Percentiles rank a stretch among this genome's conserved stretches.
phyloP scores from a whole-genome alignment of 768 basidiomycete species.

The Leccinum barrowsii region DNA sequence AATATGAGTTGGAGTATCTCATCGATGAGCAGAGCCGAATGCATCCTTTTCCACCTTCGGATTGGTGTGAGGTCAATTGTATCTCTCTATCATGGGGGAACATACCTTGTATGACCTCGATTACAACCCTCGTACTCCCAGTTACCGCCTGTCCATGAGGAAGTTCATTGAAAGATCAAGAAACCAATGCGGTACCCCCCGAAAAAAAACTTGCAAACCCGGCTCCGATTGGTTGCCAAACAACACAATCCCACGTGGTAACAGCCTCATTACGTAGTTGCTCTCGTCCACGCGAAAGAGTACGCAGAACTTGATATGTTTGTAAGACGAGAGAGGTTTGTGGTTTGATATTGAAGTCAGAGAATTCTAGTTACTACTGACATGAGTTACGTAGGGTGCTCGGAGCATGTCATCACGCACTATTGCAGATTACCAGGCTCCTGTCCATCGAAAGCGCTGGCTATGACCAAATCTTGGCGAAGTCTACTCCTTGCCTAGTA shows the following conservation, averaged over 20 bases:
- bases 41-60: slow-evolving; percentile 32
- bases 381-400: slow-evolving; percentile 12
- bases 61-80: background rate
- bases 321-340: no score
- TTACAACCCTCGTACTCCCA: background rate
- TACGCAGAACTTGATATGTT: background rate
- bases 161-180: background rate
- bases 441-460: slow-evolving; percentile 2
- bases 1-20: slow-evolving; percentile 47
- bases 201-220: slow-evolving; percentile 14
- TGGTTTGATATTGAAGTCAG: background rate
- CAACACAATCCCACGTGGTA: slow-evolving; percentile 8
- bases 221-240: slow-evolving; percentile 7
- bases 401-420: slow-evolving; percentile 14
- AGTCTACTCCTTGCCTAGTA: background rate
- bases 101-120: slow-evolving; percentile 4
- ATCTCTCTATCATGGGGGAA: background rate
- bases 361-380: background rate
- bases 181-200: slow-evolving; percentile 11
- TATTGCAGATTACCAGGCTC: background rate
- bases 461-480: background rate
- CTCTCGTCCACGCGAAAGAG: background rate
- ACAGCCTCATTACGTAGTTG: background rate
- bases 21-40: slow-evolving; percentile 44
- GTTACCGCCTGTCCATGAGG: background rate